These are phyloP conservation scores for Xerocomellus chrysenteron DNA, from an alignment of 768 basidiomycete species.

Conservation along the genomic window DNA sequence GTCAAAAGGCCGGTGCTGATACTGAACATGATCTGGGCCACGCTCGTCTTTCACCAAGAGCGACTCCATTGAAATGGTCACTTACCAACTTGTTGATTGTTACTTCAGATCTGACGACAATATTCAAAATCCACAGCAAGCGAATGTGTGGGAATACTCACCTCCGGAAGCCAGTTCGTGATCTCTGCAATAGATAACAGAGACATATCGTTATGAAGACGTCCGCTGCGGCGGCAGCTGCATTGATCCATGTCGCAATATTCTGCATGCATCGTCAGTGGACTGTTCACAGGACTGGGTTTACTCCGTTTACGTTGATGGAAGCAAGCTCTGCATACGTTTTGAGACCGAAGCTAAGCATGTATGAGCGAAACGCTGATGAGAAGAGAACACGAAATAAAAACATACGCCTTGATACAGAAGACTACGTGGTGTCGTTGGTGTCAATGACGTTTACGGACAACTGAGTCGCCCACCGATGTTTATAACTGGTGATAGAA, in stretches of 20 bases:
- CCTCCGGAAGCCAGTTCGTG: slow-evolving; percentile 53
- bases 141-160: not conserved
- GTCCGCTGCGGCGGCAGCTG: slow-evolving; percentile 46
- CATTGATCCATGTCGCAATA: slow-evolving; percentile 33
- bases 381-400: not conserved
- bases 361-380: slow-evolving; percentile 5
- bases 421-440: not conserved
- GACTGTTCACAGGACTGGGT: too few species aligned
- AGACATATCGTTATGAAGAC: slow-evolving; percentile 48
- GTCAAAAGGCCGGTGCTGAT: slow-evolving; percentile 42
- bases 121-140: not conserved
- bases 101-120: slow-evolving; percentile 38
- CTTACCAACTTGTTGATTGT: slow-evolving; percentile 47
- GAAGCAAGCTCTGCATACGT: not conserved
- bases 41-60: not conserved
- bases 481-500: slow-evolving; percentile 23
- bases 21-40: slow-evolving; percentile 47
- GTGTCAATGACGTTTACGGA: not conserved
- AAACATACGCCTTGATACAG: slow-evolving; percentile 5
- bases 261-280: not conserved
- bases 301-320: not conserved
- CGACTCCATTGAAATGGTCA: not conserved
- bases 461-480: slow-evolving; percentile 29
- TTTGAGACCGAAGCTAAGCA: slow-evolving; percentile 34
- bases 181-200: slow-evolving; percentile 44